These are phyloP conservation scores for Lasiosphaeria ovina DNA, from an alignment of 495 filamentous ascomycete species.

Conservation along the genomic window DNA sequence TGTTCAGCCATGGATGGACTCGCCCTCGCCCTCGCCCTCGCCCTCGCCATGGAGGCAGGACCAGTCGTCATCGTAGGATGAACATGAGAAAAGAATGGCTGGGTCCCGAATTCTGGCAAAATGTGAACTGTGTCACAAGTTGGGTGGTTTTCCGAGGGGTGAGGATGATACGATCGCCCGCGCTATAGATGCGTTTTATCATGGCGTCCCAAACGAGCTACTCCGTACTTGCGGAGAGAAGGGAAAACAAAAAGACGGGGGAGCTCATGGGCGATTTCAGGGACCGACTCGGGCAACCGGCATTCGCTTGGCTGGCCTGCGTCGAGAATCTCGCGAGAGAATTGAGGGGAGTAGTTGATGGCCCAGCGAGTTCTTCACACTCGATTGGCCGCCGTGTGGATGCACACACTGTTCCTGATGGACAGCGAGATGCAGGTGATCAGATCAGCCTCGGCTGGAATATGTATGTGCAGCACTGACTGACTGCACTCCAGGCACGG, in stretches of 20 bases:
- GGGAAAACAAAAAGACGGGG: neutral
- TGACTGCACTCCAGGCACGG: too few species aligned
- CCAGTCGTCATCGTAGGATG: neutral
- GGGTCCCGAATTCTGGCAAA: neutral
- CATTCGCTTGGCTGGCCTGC: too few species aligned
- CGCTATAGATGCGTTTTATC: conserved; percentile 1
- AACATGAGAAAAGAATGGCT: conserved; percentile 3
- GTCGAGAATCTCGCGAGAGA: too few species aligned
- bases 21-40: neutral
- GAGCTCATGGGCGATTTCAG: neutral
- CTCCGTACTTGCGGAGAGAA: too few species aligned
- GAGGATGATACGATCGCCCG: neutral
- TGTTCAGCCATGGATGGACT: neutral
- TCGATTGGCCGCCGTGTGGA: too few species aligned
- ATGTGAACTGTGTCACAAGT: neutral
- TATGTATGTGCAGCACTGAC: too few species aligned
- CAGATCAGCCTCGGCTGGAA: too few species aligned
- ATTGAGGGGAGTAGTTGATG: too few species aligned
- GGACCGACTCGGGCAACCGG: too few species aligned
- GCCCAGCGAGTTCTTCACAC: too few species aligned
- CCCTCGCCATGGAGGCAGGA: neutral
- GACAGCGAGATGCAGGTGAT: too few species aligned
- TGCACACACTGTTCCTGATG: too few species aligned
- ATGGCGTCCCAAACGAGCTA: neutral
- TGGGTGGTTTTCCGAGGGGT: neutral